Conservation (phyloP, 768 basidiomycete genomes). For the Symmetrospora coprosmae region DNA sequence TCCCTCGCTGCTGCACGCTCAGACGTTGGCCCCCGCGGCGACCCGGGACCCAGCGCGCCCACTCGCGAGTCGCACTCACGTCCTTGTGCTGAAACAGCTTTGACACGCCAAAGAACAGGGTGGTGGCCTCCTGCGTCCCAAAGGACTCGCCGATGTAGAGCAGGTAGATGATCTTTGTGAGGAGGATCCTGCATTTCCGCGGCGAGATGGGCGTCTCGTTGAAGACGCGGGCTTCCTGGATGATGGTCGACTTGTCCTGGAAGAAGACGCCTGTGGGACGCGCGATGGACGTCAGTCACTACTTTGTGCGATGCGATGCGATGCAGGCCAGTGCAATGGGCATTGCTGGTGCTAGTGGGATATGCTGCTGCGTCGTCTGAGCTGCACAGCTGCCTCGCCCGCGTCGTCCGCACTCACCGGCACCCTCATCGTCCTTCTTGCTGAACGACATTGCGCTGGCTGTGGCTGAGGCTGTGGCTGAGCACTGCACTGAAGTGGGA, state of each 20-base stretch:
- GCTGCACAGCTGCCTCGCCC: no score
- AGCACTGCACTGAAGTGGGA: no score
- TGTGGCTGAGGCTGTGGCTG: no score
- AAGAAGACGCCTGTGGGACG: constrained; percentile 36
- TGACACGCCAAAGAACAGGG: constrained; percentile 94
- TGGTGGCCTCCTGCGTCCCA: constrained; percentile 87
- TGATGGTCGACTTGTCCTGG: constrained; percentile 82
- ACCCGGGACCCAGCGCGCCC: neutral
- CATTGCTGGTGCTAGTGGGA: no score
- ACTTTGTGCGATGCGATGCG: neutral
- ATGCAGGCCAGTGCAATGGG: no score
- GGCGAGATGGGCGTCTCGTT: constrained; percentile 96
- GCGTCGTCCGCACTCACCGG: neutral
- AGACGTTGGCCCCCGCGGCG: no score
- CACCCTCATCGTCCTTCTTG: constrained; percentile 22
- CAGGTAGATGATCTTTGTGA: constrained; percentile 91
- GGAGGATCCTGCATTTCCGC: constrained; percentile 46
- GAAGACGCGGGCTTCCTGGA: constrained; percentile 96
- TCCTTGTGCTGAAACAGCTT: constrained; percentile 99
- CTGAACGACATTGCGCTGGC: constrained; percentile 17
- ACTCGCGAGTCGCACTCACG: constrained; percentile 45
- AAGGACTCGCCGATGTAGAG: constrained; percentile 93
- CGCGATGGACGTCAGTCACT: neutral
- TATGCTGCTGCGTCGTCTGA: no score
- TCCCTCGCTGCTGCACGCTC: no score